Evolutionary conservation across 1,284 basidiomycete genomes (phyloP).

Genomic region (Chondrostereum purpureum): DNA sequence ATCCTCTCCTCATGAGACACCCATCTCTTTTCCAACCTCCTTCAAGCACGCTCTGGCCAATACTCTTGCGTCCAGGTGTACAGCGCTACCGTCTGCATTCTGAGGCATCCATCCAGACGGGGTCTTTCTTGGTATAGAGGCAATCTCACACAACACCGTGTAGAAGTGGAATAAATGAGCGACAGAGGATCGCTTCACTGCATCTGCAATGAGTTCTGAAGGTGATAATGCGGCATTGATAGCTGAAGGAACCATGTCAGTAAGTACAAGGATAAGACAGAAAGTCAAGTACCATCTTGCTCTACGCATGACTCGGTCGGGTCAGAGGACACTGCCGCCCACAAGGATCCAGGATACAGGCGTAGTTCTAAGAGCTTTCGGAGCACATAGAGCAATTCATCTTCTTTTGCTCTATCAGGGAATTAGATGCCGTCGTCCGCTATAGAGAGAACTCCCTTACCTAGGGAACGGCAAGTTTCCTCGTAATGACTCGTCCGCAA

Average conservation of each 20-base stretch:
- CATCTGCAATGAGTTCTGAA: slow-evolving; percentile 53
- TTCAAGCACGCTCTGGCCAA: slow-evolving; percentile 67
- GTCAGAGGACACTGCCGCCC: slow-evolving; percentile 63
- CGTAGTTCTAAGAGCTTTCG: slow-evolving; percentile 65
- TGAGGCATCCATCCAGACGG: slow-evolving; percentile 60
- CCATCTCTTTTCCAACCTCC: slow-evolving; percentile 70
- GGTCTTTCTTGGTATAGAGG: slow-evolving; percentile 56
- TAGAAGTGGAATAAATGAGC: slow-evolving; percentile 87
- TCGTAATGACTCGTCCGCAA: slow-evolving; percentile 77
- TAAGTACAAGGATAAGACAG: slow-evolving; percentile 2
- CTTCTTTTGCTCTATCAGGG: slow-evolving; percentile 66
- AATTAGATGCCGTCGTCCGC: slow-evolving; percentile 6
- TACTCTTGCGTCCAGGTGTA: slow-evolving; percentile 59
- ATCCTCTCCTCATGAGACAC: slow-evolving; percentile 24
- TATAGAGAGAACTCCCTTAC: slow-evolving; percentile 28
- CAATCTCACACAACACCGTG: slow-evolving; percentile 70
- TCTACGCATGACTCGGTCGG: slow-evolving; percentile 48
- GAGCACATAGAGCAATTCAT: slow-evolving; percentile 84
- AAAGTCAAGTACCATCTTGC: slow-evolving; percentile 42
- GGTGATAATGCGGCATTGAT: slow-evolving; percentile 41
- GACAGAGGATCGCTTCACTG: slow-evolving; percentile 62
- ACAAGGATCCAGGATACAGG: slow-evolving; percentile 69
- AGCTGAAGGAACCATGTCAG: slow-evolving; percentile 22
- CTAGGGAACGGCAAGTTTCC: slow-evolving; percentile 82
- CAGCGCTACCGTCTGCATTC: slow-evolving; percentile 25